Conservation (phyloP, 768 basidiomycete species). For the Amanita muscaria region DNA sequence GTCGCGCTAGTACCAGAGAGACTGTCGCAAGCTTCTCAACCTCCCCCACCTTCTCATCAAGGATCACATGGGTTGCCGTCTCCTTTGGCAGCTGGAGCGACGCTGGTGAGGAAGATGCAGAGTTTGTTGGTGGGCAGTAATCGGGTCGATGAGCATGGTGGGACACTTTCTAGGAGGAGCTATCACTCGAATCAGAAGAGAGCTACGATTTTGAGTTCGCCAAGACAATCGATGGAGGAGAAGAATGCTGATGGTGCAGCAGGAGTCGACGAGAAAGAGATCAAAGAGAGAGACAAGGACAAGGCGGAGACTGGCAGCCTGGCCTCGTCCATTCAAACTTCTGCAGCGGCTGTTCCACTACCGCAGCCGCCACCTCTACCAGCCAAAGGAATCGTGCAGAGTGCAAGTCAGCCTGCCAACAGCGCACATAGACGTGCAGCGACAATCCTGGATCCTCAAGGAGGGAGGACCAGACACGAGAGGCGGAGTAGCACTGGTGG, state of each 20-base stretch:
- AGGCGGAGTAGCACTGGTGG: conserved; percentile 73
- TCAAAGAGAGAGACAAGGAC: conserved; percentile 17
- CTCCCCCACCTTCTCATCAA: too few species aligned
- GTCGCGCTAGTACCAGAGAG: too few species aligned
- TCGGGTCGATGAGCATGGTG: conserved; percentile 28
- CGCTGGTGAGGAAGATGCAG: conserved; percentile 72
- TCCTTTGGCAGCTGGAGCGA: conserved; percentile 51
- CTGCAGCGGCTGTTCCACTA: too few species aligned
- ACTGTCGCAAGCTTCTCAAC: too few species aligned
- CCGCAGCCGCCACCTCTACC: conserved; percentile 7
- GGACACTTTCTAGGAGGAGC: conserved; percentile 28
- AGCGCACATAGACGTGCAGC: conserved; percentile 65
- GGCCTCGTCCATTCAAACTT: too few species aligned
- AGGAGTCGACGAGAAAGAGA: conserved; percentile 17
- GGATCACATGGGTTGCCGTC: conserved; percentile 19
- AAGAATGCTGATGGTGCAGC: conserved; percentile 21
- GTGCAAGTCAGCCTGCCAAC: conserved; percentile 49
- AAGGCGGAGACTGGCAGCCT: conserved; percentile 8
- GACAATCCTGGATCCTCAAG: conserved; percentile 65
- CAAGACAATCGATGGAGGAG: conserved; percentile 24
- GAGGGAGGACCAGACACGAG: conserved; percentile 56
- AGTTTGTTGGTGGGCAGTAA: conserved; percentile 53
- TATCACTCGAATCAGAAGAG: conserved; percentile 29
- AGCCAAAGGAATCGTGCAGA: conserved; percentile 26
- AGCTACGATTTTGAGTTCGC: conserved; percentile 39